phyloP scores from a whole-genome alignment of 306 rosid species.

The Cucurbita argyrosperma region DNA sequence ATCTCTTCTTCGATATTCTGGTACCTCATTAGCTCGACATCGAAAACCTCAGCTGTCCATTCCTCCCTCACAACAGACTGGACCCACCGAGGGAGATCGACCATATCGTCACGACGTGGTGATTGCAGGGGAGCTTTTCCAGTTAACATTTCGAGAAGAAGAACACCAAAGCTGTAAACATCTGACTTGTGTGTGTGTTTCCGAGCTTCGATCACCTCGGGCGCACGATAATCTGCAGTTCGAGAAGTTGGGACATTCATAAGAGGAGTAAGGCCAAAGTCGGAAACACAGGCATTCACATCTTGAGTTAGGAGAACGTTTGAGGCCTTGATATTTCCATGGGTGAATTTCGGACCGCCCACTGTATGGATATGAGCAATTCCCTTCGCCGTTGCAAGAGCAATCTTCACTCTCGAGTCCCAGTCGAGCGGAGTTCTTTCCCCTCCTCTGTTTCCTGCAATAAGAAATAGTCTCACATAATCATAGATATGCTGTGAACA shows the following conservation, averaged over 20 bases:
- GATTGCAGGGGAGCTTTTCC: slow-evolving; percentile 94
- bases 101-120: slow-evolving; percentile 79
- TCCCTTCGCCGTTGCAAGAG: slow-evolving; percentile 74
- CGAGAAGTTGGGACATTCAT: slow-evolving; percentile 76
- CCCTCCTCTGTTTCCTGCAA: slow-evolving; percentile 50
- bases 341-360: slow-evolving; percentile 78
- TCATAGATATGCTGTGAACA: not conserved
- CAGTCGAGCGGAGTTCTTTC: slow-evolving; percentile 69
- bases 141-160: slow-evolving; percentile 80
- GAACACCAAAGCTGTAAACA: slow-evolving; percentile 85
- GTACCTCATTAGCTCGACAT: slow-evolving; percentile 81
- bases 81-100: slow-evolving; percentile 96
- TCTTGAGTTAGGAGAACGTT: slow-evolving; percentile 78
- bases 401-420: slow-evolving; percentile 63
- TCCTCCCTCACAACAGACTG: slow-evolving; percentile 96
- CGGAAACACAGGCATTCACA: slow-evolving; percentile 63
- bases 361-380: slow-evolving; percentile 63
- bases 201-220: slow-evolving; percentile 76
- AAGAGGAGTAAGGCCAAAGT: slow-evolving; percentile 72
- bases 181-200: slow-evolving; percentile 87
- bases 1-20: slow-evolving; percentile 88
- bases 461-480: not conserved
- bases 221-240: slow-evolving; percentile 88
- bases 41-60: slow-evolving; percentile 97
- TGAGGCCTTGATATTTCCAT: slow-evolving; percentile 79